Base-by-base conservation (phyloP, 306 rosid genomes). In the Corylus heterophylla region DNA sequence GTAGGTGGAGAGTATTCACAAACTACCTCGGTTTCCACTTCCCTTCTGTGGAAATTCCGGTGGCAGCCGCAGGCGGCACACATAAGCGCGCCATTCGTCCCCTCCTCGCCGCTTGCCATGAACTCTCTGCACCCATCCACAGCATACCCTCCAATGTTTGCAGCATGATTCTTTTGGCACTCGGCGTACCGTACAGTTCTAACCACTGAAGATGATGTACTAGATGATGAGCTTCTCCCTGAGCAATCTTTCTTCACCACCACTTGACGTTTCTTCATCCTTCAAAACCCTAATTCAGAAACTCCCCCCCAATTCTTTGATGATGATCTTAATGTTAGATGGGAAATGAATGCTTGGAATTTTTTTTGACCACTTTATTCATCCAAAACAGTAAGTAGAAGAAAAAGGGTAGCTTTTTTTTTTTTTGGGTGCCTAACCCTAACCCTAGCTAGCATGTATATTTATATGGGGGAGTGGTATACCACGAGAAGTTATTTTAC, bases 31-130 rank as follows among this genome's bases (percentile, higher is more conserved):
- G 91, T 87, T 56, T 94, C 95, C 70, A 90, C 88, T 85, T 89
- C 88, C 77, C 88, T 89, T 80, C 85, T 71, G 56, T 94, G 98
- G 48, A 94, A 94, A 78, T 86, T 94, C 63, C 98, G 73, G 78
- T 94, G 98, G 79, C 98, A 94, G 22, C 91, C 97, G 11, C 98
- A 94, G 69, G 97, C 97, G 0, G 98, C 98, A 75, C 98, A 94
- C 1, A 83, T 75, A 45, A 94, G 93, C 0, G 88, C 97, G 37
- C 69, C 89, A 51, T 59, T 42, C 7, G 94, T 80, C 62, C 94
- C 97, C 8, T 91, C 95, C 3, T 74, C 85, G 0, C 86, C 83
- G 12, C 86, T 85, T 0, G 98, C 93, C 93, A 94, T 84, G 86
- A 94, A 94, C 27, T 94, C 97, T 37, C 89, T 84, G 86, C 98